Evolutionary conservation across 2,329 filamentous ascomycete species (phyloP).

Genomic region (Neurospora sp.): DNA sequence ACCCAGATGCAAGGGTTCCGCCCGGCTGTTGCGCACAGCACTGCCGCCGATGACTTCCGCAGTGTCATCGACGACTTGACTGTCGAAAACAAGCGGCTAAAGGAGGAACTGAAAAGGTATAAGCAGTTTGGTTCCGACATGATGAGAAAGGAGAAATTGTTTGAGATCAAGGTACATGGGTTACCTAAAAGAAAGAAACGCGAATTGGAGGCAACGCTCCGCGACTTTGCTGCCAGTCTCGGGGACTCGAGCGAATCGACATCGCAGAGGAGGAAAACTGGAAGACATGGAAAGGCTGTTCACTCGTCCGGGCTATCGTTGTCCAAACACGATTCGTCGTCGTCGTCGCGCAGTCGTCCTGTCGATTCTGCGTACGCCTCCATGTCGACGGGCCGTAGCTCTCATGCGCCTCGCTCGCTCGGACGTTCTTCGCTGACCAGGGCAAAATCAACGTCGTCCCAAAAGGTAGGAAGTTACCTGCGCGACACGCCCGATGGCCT

Average conservation of each 20-base stretch:
- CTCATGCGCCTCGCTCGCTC: slow-evolving; percentile 25
- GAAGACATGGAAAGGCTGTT: slow-evolving; percentile 25
- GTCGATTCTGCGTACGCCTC: slow-evolving; percentile 60
- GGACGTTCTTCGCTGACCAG: slow-evolving; percentile 27
- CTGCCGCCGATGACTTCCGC: slow-evolving; percentile 64
- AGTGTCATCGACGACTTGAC: slow-evolving; percentile 84
- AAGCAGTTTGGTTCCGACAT: slow-evolving; percentile 57
- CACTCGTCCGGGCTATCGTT: slow-evolving; percentile 20
- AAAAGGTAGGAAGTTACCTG: slow-evolving; percentile 60
- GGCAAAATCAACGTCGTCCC: slow-evolving; percentile 37
- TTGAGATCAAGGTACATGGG: slow-evolving; percentile 73
- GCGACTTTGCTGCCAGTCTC: slow-evolving; percentile 59
- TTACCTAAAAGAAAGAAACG: slow-evolving; percentile 63
- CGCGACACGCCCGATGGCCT: slow-evolving; percentile 63
- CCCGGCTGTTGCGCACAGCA: slow-evolving; percentile 35
- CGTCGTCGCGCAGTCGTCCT: slow-evolving; percentile 43
- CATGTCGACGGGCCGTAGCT: slow-evolving; percentile 42
- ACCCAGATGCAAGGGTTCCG: slow-evolving; percentile 16
- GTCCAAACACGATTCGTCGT: slow-evolving; percentile 42
- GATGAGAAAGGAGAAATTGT: slow-evolving; percentile 65
- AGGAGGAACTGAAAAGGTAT: slow-evolving; percentile 61
- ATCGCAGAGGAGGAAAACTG: slow-evolving; percentile 32
- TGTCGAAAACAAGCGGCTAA: slow-evolving; percentile 71
- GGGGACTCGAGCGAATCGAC: slow-evolving; percentile 37
- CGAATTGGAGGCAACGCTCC: slow-evolving; percentile 64